These are phyloP conservation scores for Dendrobium nobile DNA, from an alignment of 106 monocot genomes.

Conservation along the genomic window DNA sequence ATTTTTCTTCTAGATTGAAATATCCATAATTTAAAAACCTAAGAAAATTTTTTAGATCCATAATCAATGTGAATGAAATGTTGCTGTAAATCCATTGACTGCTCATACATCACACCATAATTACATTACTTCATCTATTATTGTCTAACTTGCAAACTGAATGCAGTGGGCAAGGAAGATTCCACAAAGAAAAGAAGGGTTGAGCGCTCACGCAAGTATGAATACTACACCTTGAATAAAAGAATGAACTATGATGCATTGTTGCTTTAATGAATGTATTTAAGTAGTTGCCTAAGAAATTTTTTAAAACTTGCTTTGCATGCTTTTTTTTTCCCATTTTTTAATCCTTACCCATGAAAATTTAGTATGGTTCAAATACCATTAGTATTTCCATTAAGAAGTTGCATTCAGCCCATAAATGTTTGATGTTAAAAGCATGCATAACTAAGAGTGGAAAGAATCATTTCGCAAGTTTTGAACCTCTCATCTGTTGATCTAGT, in stretches of 20 bases:
- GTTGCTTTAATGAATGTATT: background rate
- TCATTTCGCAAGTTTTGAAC: background rate
- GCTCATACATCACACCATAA: background rate
- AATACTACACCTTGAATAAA: conserved; percentile 8
- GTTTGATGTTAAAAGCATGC: background rate
- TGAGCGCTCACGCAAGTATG: conserved; percentile 72
- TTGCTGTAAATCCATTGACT: background rate
- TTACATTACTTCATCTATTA: background rate
- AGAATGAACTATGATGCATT: background rate
- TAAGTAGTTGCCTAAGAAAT: background rate
- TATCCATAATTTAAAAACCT: background rate
- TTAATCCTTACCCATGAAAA: background rate
- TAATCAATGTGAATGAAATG: background rate
- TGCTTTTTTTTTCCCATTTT: background rate
- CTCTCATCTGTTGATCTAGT: background rate
- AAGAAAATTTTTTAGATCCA: background rate
- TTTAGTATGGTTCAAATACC: background rate
- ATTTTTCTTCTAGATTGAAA: background rate
- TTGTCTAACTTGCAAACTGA: background rate
- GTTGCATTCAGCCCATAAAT: background rate
- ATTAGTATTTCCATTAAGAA: background rate
- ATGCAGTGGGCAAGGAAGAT: conserved; percentile 52
- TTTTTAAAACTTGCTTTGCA: background rate
- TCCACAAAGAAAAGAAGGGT: conserved; percentile 67
- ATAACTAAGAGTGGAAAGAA: background rate